Percentiles rank a stretch among this genome's conserved stretches.
phyloP scores from a whole-genome alignment of 257 asterid genomes.

The Verbascum thapsus region DNA sequence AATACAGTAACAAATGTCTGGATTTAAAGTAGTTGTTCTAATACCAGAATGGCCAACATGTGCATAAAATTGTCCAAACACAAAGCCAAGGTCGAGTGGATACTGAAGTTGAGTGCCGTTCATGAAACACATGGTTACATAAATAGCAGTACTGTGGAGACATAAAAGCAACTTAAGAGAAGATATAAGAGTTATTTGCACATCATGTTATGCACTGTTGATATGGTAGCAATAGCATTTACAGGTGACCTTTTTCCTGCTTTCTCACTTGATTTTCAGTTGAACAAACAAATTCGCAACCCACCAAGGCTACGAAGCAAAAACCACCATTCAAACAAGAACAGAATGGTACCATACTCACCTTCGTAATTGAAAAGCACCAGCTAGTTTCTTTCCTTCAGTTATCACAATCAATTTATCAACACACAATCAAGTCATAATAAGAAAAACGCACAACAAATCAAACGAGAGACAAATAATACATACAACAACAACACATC shows the following conservation, averaged over 20 bases:
- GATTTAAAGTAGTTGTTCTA: too few species aligned
- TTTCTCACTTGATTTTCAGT: conserved; percentile 9
- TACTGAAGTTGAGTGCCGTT: too few species aligned
- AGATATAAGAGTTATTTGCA: too few species aligned
- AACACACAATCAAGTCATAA: conserved; percentile 6
- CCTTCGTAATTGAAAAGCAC: not conserved
- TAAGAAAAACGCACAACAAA: conserved; percentile 5
- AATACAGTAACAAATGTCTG: too few species aligned
- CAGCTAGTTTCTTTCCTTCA: conserved; percentile 1
- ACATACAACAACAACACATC: not conserved
- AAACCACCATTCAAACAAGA: conserved; percentile 15
- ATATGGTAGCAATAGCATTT: conserved; percentile 7
- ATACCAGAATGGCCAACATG: too few species aligned
- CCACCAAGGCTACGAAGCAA: not conserved
- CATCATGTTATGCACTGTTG: too few species aligned
- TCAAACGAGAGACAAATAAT: conserved; percentile 3
- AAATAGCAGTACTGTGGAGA: too few species aligned
- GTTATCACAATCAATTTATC: not conserved
- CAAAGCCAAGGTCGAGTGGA: too few species aligned
- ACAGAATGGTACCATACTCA: conserved; percentile 14
- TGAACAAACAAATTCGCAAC: conserved; percentile 7
- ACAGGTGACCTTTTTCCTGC: conserved; percentile 1
- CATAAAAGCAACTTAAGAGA: conserved; percentile 10
- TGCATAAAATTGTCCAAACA: too few species aligned
- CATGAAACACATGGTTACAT: too few species aligned